phyloP scores from a whole-genome alignment of 2,329 filamentous ascomycete genomes.

The Arthrobotrys megalospora region DNA sequence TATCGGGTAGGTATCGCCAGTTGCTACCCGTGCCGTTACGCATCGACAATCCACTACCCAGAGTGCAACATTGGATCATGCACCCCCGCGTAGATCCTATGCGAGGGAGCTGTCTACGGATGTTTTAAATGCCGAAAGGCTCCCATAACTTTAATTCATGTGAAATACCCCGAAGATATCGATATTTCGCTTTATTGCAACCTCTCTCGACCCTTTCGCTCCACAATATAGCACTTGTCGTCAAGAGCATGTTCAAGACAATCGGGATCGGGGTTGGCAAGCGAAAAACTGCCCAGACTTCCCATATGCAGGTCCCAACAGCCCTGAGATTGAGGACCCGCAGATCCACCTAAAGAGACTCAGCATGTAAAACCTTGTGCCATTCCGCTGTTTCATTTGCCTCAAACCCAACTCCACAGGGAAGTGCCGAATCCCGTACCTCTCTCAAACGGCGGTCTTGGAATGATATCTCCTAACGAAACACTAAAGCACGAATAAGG shows the following conservation, averaged over 20 bases:
- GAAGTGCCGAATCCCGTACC: conserved; percentile 28
- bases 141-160: conserved; percentile 4
- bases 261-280: conserved; percentile 11
- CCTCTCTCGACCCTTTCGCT: conserved; percentile 3
- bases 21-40: conserved; percentile 26
- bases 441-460: neutral
- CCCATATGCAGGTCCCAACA: conserved; percentile 29
- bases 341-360: conserved; percentile 36
- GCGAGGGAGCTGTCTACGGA: neutral
- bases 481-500: conserved; percentile 46
- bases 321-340: conserved; percentile 41
- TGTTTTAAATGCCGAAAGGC: neutral
- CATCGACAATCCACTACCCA: neutral
- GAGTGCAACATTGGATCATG: conserved; percentile 27
- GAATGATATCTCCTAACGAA: neutral
- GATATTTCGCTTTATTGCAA: neutral
- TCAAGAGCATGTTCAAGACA: conserved; percentile 11
- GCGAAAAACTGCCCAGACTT: conserved; percentile 26
- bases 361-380: conserved; percentile 28
- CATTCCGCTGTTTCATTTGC: conserved; percentile 59
- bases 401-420: conserved; percentile 37
- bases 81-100: conserved; percentile 9
- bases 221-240: neutral
- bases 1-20: conserved; percentile 16
- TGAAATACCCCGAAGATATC: neutral